Conservation (phyloP, 305 asterid species). For the Fraxinus sp. region DNA sequence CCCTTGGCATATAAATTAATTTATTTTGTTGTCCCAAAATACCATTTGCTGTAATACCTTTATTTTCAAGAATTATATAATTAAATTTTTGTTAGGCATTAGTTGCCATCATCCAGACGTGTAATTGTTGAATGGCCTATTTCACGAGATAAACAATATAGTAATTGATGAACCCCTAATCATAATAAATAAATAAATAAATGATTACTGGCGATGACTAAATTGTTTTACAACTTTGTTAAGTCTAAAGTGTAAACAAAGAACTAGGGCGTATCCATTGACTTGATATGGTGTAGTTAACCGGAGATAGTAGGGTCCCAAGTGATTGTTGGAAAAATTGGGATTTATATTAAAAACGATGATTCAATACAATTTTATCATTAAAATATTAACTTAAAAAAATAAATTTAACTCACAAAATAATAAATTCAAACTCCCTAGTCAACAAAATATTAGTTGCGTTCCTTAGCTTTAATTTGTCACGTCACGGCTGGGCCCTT, state of each 20-base stretch:
- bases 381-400: too few species aligned
- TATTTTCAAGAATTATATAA: not conserved
- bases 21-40: not conserved
- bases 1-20: not conserved
- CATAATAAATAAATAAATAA: not conserved
- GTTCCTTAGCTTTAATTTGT: too few species aligned
- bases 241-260: not conserved
- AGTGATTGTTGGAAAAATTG: not conserved
- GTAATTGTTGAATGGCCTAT: not conserved
- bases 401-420: not conserved
- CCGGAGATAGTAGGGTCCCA: too few species aligned
- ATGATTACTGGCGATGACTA: not conserved
- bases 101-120: not conserved
- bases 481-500: too few species aligned
- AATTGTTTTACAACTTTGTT: not conserved
- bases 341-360: not conserved
- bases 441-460: not conserved
- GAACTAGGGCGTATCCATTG: too few species aligned
- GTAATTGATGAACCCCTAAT: not conserved
- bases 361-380: not conserved
- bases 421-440: not conserved
- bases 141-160: not conserved
- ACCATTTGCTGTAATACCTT: not conserved
- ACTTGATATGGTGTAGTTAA: too few species aligned
- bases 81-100: not conserved